These are phyloP conservation scores for Eurotiales sp. DNA, from an alignment of 2,329 filamentous ascomycete genomes.

Conservation along the genomic window DNA sequence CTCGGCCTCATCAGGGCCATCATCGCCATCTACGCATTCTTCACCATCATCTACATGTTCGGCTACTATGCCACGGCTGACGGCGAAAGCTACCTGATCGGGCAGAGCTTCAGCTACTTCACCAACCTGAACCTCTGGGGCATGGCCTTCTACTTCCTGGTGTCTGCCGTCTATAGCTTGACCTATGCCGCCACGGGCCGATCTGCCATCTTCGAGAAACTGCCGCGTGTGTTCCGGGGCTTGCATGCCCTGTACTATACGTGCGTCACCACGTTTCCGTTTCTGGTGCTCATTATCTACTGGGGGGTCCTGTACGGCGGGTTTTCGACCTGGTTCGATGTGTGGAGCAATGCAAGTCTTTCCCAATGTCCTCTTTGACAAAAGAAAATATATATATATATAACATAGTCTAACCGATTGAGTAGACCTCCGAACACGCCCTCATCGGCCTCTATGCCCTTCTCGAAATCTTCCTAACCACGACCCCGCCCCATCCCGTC, in stretches of 20 bases:
- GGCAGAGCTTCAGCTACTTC: constrained; percentile 72
- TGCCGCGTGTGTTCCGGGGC: constrained; percentile 60
- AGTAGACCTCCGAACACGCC: constrained; percentile 64
- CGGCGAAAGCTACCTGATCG: constrained; percentile 45
- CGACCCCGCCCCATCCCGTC: constrained; percentile 61
- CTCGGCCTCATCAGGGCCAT: constrained; percentile 44
- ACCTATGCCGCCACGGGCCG: constrained; percentile 57
- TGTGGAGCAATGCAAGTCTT: constrained; percentile 46
- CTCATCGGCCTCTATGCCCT: constrained; percentile 71
- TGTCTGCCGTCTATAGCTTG: constrained; percentile 65
- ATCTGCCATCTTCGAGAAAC: constrained; percentile 54
- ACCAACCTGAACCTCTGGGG: constrained; percentile 81
- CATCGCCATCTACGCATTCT: constrained; percentile 63
- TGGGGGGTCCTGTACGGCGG: constrained; percentile 61
- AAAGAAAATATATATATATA: too few species aligned
- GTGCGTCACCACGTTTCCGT: constrained; percentile 60
- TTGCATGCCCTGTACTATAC: constrained; percentile 64
- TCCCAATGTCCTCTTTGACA: not conserved
- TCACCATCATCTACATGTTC: constrained; percentile 65
- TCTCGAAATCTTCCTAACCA: constrained; percentile 68
- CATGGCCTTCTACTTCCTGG: constrained; percentile 71
- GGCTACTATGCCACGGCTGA: constrained; percentile 58
- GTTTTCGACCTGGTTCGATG: constrained; percentile 50
- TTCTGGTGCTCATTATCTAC: constrained; percentile 68
- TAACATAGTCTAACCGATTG: not conserved